Evolutionary conservation across 768 basidiomycete species (phyloP), one percentile per base, ranked within the genome.

Genomic region (Agaricus sinodeliciosus): DNA sequence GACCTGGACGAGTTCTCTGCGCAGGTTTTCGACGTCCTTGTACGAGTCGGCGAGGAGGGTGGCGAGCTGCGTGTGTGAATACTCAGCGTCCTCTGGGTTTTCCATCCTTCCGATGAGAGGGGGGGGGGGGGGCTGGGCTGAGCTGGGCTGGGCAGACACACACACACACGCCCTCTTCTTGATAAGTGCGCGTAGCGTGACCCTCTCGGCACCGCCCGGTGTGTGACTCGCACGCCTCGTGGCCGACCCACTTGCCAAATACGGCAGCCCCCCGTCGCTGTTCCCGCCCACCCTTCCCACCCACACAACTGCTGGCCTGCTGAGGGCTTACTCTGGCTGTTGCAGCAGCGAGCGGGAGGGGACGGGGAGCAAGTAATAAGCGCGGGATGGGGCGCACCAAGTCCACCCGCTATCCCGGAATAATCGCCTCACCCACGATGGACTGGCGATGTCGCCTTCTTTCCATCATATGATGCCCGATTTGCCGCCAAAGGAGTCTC

Each of bases 11-110:
- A 85, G 77, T 53, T 85, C 80, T 34, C 69, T 70, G 16, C 73
- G 70, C 43, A 85, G 73, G 18, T 48, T 11, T 9, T 85, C 84
- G 34, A 67, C 62, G 42, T 85, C 82, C 58, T 69, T 69, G 59
- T 79, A 79, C 43, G 78, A 72, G 35, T 74, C 68, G 4, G 77
- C 62, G 61, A 87, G 80, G 44, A 85, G 73, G 6, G 69, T 58
- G 12, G 84, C 82, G 60, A 86, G 80, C 54, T 78, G 74, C 1
- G 80, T 67, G 58, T 80, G 35, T 36, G 42, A 37, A 16, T 37
- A 25, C n/a, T 51, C 43, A 16, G 19, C 19, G 31, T 49, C 48
- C 25, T 49, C 39, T 25, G 48, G 26, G 27, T 40, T 41, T 22
- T 49, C 48, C 48, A 49, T 49, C 36, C 13, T 15, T 43, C 15